phyloP scores from a whole-genome alignment of 768 basidiomycete genomes.

The Leccinum subgranulosum region DNA sequence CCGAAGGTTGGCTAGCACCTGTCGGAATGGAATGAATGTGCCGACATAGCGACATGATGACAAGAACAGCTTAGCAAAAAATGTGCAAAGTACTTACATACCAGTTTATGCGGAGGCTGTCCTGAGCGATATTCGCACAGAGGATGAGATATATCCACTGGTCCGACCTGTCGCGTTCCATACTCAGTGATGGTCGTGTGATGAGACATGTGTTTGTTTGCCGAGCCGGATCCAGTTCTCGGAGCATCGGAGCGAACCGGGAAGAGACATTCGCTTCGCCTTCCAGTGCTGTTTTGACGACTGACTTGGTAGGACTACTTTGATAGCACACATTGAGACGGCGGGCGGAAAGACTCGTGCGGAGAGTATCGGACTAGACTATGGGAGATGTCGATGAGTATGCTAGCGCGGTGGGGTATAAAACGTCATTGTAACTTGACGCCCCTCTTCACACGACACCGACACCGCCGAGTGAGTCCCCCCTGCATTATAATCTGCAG shows the following conservation, averaged over 20 bases:
- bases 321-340: background rate
- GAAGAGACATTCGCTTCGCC: background rate
- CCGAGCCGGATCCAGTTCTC: background rate
- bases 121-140: background rate
- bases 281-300: background rate
- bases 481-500: background rate
- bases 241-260: slow-evolving; percentile 22
- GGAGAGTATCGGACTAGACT: slow-evolving; percentile 26
- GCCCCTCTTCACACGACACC: slow-evolving; percentile 3
- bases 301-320: background rate
- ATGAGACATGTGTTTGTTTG: background rate
- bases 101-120: background rate
- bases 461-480: slow-evolving; percentile 19
- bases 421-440: slow-evolving; percentile 13
- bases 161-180: background rate
- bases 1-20: background rate
- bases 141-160: background rate
- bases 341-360: slow-evolving; percentile 21
- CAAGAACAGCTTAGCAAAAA: background rate
- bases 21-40: background rate
- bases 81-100: background rate
- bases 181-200: background rate
- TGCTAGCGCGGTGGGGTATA: slow-evolving; percentile 27
- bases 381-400: slow-evolving; percentile 32
- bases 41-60: background rate